Percentiles rank a stretch among this genome's conserved stretches.
Conservation (phyloP, 768 basidiomycete genomes). For the Mycena sanguinolenta region DNA sequence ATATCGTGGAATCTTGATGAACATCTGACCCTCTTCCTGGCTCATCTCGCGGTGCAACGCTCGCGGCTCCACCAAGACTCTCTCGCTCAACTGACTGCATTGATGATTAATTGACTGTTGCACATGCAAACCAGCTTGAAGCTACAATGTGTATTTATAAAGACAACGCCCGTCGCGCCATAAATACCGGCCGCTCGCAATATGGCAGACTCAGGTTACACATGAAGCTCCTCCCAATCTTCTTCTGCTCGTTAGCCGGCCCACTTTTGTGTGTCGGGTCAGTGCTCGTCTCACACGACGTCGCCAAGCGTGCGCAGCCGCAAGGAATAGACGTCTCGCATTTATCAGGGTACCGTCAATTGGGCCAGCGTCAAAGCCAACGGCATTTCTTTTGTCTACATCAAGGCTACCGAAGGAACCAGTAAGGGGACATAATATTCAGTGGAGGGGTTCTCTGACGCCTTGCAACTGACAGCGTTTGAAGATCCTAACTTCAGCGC, state of each 20-base stretch:
- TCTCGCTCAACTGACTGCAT: background rate
- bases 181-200: slow-evolving; percentile 7
- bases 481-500: slow-evolving; percentile 57
- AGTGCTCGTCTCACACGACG: slow-evolving; percentile 12
- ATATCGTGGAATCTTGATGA: background rate
- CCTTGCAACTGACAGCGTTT: slow-evolving; percentile 48
- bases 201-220: background rate
- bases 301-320: slow-evolving; percentile 53
- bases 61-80: slow-evolving; percentile 7
- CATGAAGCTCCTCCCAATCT: slow-evolving; percentile 23
- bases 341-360: slow-evolving; percentile 62
- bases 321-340: slow-evolving; percentile 69
- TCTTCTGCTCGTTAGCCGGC: background rate
- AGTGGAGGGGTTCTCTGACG: background rate
- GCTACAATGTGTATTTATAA: slow-evolving; percentile 9
- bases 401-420: slow-evolving; percentile 79
- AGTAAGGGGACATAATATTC: slow-evolving; percentile 45
- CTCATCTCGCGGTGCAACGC: background rate
- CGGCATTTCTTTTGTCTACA: slow-evolving; percentile 69
- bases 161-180: background rate
- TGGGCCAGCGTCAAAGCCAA: slow-evolving; percentile 66
- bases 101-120: slow-evolving; percentile 18
- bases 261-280: background rate
- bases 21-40: background rate
- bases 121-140: slow-evolving; percentile 1